Conservation (phyloP, 768 basidiomycete genomes). For the Trichaptum fuscoviolaceum region DNA sequence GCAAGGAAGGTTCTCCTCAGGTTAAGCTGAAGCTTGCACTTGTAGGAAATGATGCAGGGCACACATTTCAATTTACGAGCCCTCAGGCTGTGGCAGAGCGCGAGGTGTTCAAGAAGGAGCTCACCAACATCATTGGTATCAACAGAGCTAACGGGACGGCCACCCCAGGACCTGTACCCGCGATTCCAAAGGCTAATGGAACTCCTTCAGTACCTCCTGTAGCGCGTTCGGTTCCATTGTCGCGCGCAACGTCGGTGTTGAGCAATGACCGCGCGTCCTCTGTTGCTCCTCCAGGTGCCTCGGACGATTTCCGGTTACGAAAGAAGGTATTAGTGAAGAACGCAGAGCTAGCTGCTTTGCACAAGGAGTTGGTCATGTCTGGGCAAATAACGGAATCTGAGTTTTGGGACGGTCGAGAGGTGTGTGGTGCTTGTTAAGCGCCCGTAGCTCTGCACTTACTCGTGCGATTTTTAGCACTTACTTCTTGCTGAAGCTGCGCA, state of each 20-base stretch:
- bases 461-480: constrained; percentile 50
- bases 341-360: constrained; percentile 72
- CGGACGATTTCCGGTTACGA: constrained; percentile 65
- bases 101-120: constrained; percentile 76
- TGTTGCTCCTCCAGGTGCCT: constrained; percentile 52
- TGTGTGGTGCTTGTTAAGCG: constrained; percentile 29
- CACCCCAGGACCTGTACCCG: constrained; percentile 9
- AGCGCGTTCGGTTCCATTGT: constrained; percentile 26
- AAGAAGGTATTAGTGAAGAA: constrained; percentile 77
- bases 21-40: constrained; percentile 74
- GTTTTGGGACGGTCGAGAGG: constrained; percentile 97
- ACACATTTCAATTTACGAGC: constrained; percentile 79
- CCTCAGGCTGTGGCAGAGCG: constrained; percentile 67
- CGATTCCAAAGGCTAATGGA: constrained; percentile 13
- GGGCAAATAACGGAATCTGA: constrained; percentile 87
- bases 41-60: constrained; percentile 61
- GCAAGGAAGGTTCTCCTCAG: constrained; percentile 77
- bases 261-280: constrained; percentile 50
- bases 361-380: constrained; percentile 82
- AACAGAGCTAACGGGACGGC: constrained; percentile 47
- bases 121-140: constrained; percentile 70
- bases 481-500: constrained; percentile 70
- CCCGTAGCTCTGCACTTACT: constrained; percentile 18
- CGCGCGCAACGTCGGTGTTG: constrained; percentile 59
- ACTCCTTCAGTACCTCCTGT: constrained; percentile 26